Conservation (phyloP, 345 rosid species). For the Populus pruinosa region DNA sequence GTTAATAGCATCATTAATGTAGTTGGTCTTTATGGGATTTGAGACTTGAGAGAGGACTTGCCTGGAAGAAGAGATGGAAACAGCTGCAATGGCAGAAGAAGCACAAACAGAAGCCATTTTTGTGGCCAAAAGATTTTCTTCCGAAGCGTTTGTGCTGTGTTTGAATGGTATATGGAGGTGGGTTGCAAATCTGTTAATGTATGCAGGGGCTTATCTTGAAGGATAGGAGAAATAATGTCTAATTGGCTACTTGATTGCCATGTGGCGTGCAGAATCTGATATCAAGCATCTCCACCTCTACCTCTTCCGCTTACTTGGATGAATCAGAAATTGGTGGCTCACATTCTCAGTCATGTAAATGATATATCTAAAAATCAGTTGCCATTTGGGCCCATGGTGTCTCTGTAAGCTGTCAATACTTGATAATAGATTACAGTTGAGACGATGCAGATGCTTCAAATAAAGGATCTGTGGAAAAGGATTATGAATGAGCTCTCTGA, state of each 20-base stretch:
- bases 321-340: conserved; percentile 36
- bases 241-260: conserved; percentile 39
- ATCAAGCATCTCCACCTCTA: conserved; percentile 10
- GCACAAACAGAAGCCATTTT: conserved; percentile 88
- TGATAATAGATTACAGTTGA: not conserved
- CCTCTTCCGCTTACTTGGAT: conserved; percentile 22
- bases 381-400: not conserved
- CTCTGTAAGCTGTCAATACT: not conserved
- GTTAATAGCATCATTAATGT: not conserved
- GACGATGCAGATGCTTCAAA: not conserved
- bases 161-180: conserved; percentile 3
- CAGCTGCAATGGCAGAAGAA: conserved; percentile 75
- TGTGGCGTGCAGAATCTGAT: conserved; percentile 48
- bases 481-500: not conserved
- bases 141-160: not conserved
- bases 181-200: conserved; percentile 29
- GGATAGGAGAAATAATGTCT: conserved; percentile 39
- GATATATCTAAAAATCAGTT: not conserved
- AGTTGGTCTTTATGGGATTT: not conserved
- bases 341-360: not conserved
- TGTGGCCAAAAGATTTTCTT: not conserved
- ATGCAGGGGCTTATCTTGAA: conserved; percentile 50
- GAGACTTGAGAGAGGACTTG: conserved; percentile 28
- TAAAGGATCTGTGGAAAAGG: not conserved
- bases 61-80: conserved; percentile 66